phyloP scores from a whole-genome alignment of 2,329 filamentous ascomycete species.

The Microdochium trichocladiopsis region DNA sequence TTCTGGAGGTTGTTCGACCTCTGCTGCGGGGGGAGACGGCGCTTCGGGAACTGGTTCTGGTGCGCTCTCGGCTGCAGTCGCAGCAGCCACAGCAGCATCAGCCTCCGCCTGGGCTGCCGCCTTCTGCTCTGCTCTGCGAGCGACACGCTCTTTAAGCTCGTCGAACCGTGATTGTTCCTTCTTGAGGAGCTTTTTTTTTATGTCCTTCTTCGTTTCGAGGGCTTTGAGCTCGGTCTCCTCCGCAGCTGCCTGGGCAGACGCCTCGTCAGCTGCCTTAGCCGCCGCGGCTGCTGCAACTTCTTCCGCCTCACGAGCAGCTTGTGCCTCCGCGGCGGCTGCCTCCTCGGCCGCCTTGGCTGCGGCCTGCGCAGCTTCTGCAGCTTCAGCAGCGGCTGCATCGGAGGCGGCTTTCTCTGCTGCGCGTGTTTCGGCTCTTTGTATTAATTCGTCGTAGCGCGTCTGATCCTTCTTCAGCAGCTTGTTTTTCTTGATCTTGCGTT shows the following conservation, averaged over 20 bases:
- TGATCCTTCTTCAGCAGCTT: conserved; percentile 11
- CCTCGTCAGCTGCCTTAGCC: conserved; percentile 17
- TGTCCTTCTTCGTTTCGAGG: conserved; percentile 18
- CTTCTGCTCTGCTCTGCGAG: conserved; percentile 22
- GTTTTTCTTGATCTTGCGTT: conserved; percentile 20
- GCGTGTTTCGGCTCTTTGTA: conserved; percentile 25
- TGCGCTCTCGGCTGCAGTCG: conserved; percentile 5
- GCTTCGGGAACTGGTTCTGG: background rate
- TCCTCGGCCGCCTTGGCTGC: conserved; percentile 5
- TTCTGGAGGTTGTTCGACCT: conserved; percentile 14
- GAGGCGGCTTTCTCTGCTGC: conserved; percentile 23
- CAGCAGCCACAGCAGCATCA: conserved; percentile 20
- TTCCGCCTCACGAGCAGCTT: conserved; percentile 12
- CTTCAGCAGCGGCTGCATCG: conserved; percentile 9
- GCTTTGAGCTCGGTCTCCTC: conserved; percentile 28
- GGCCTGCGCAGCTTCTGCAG: conserved; percentile 6
- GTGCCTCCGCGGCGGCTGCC: conserved; percentile 13
- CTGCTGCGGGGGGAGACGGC: background rate
- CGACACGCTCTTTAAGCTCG: conserved; percentile 23
- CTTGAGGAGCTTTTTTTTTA: conserved; percentile 17
- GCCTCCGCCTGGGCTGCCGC: conserved; percentile 26
- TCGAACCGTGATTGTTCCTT: conserved; percentile 23
- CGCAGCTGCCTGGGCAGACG: conserved; percentile 26
- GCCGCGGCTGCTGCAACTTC: conserved; percentile 21
- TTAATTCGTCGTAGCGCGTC: conserved; percentile 23